These are phyloP conservation scores for Leccinum fallax DNA, from an alignment of 1,284 basidiomycete species.

Conservation along the genomic window DNA sequence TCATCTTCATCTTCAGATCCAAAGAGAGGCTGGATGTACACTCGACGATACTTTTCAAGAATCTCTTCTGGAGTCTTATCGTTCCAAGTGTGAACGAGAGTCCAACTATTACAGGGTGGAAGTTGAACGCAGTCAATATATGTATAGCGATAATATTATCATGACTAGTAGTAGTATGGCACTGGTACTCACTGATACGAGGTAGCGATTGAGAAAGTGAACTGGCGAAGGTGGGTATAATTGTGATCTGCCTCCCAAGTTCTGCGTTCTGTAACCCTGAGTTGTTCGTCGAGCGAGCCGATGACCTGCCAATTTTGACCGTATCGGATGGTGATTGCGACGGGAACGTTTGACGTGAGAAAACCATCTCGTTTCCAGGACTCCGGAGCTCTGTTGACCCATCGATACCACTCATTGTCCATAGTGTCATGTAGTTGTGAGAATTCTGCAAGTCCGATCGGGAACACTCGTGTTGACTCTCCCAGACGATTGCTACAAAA, in stretches of 20 bases:
- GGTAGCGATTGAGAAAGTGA: neutral
- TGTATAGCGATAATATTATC: no score
- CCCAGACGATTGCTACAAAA: neutral
- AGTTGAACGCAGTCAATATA: no score
- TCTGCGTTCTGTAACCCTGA: neutral
- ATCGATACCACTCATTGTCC: neutral
- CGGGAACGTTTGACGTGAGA: rapidly evolving
- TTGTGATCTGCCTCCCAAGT: neutral
- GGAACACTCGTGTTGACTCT: neutral
- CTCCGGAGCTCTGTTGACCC: neutral
- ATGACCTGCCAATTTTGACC: neutral
- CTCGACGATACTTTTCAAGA: neutral
- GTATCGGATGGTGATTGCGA: neutral
- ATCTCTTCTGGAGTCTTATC: neutral
- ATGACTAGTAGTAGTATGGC: no score
- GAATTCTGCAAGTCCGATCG: neutral
- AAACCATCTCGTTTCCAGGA: neutral
- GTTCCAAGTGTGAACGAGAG: neutral
- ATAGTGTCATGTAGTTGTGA: neutral
- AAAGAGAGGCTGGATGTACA: neutral
- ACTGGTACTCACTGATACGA: neutral
- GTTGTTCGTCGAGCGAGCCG: neutral
- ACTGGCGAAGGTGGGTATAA: neutral
- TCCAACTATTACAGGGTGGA: neutral
- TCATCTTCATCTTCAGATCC: neutral